These are phyloP conservation scores for Leccinum aurantiacum DNA, from an alignment of 768 basidiomycete species.

Conservation along the genomic window DNA sequence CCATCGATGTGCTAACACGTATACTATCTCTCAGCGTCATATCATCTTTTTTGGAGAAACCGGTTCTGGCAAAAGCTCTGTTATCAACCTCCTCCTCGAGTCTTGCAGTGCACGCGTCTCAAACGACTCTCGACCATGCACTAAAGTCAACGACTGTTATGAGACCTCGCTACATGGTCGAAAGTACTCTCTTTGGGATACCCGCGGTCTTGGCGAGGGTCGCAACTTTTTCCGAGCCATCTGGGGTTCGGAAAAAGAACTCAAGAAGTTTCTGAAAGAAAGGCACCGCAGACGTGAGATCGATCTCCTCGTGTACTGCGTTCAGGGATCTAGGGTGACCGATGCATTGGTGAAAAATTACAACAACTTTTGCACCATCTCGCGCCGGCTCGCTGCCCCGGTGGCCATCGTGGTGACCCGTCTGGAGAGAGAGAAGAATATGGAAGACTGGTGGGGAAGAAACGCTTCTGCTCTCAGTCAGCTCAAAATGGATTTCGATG, in stretches of 20 bases:
- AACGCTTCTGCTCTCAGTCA: slow-evolving; percentile 29
- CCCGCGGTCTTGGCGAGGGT: slow-evolving; percentile 38
- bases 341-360: slow-evolving; percentile 33
- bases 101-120: slow-evolving; percentile 3
- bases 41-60: slow-evolving; percentile 27
- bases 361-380: slow-evolving; percentile 32
- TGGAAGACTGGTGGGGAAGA: slow-evolving; percentile 33
- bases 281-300: slow-evolving; percentile 29
- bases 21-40: slow-evolving; percentile 7
- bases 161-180: slow-evolving; percentile 2
- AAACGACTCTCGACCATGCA: slow-evolving; percentile 18
- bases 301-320: slow-evolving; percentile 41
- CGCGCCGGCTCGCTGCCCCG: slow-evolving; percentile 38
- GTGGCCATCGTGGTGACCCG: slow-evolving; percentile 37
- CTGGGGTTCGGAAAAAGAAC: slow-evolving; percentile 15
- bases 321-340: slow-evolving; percentile 36
- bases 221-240: slow-evolving; percentile 10
- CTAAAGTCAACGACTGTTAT: slow-evolving; percentile 5
- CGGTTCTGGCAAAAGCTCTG: slow-evolving; percentile 29
- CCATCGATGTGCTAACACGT: background rate
- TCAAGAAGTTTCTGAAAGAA: slow-evolving; percentile 23
- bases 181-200: slow-evolving; percentile 35
- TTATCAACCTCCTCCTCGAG: slow-evolving; percentile 25
- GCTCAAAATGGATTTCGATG: slow-evolving; percentile 35
- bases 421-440: slow-evolving; percentile 29